These are phyloP conservation scores for Monosporascus ibericus DNA, from an alignment of 2,329 filamentous ascomycete species.

Conservation along the genomic window DNA sequence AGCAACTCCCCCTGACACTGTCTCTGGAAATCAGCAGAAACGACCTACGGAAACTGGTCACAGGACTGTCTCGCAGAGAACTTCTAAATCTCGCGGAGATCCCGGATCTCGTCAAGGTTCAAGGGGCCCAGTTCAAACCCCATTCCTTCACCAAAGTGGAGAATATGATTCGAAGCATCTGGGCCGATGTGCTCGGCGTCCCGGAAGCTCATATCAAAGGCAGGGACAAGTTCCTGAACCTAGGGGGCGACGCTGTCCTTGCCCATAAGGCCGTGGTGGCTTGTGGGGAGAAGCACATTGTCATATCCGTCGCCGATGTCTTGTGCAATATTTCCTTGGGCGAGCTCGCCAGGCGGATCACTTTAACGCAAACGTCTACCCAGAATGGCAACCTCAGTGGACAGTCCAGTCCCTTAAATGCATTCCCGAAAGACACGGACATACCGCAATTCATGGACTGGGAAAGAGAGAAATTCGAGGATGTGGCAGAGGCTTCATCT, in stretches of 20 bases:
- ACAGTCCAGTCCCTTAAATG: slow-evolving; percentile 18
- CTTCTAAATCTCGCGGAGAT: slow-evolving; percentile 35
- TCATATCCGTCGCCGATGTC: slow-evolving; percentile 36
- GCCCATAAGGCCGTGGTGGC: slow-evolving; percentile 37
- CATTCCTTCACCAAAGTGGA: slow-evolving; percentile 42
- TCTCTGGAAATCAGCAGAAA: slow-evolving; percentile 45
- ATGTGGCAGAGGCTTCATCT: slow-evolving; percentile 42
- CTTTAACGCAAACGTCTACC: slow-evolving; percentile 14
- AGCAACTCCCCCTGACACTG: slow-evolving; percentile 40
- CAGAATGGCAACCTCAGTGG: slow-evolving; percentile 3
- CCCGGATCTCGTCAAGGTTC: slow-evolving; percentile 30
- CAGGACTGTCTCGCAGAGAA: slow-evolving; percentile 35
- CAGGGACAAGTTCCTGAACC: slow-evolving; percentile 37
- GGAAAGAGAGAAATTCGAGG: slow-evolving; percentile 35
- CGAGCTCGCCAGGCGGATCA: slow-evolving; percentile 35
- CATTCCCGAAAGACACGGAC: slow-evolving; percentile 34
- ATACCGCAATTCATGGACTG: slow-evolving; percentile 36
- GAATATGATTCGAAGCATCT: slow-evolving; percentile 40
- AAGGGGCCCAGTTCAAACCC: slow-evolving; percentile 34
- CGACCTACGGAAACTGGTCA: slow-evolving; percentile 39
- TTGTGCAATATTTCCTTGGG: slow-evolving; percentile 35
- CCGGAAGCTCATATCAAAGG: slow-evolving; percentile 34
- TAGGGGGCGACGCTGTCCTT: slow-evolving; percentile 40
- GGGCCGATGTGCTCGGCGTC: slow-evolving; percentile 37
- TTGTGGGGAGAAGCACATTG: slow-evolving; percentile 37